Evolutionary conservation across 306 rosid genomes (phyloP), one percentile per base, ranked within the genome.

Genomic region (Cotoneaster glaucophyllus): DNA sequence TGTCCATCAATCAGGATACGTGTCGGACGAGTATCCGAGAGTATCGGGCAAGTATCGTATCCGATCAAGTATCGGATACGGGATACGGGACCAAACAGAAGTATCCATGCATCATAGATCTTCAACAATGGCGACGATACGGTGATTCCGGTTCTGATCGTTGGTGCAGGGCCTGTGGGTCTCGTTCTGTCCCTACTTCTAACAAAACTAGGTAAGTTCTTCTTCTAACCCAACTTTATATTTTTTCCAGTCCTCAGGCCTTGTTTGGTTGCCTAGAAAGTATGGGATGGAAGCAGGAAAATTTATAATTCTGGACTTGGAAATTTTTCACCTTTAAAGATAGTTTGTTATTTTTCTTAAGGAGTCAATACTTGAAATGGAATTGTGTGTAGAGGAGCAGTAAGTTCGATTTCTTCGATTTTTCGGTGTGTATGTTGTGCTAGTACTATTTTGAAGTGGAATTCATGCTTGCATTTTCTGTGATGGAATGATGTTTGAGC

Each of bases 151-250:
- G 96, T 93, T 85, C 83, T 93, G 66, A 90, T 93, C 19, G 83
- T 91, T 45, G 98, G 97, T 26, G 96, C 98, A 34, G 97, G 97
- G 65, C 97, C 98, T 74, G 98, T 91, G 62, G 97, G 98, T 80
- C 97, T 93, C 63, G 91, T 88, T 76, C 96, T 91, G 72, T 86
- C 98, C 44, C 88, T 87, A 74, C 97, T 93, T 79, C 86, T 91
- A 69, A 88, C 91, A 17, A 93, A 87, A 82, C 82, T 93, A 81
- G 98, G 98, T 93, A 82, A n/a, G 24, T 45, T 22, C 54, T 34
- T 78, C 4, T 58, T 45, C 58, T 75, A 56, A 17, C 39, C 53
- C 39, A 53, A 29, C 43, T 58, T 50, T 6, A 5, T 34, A n/a
- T 26, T 14, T 61, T 22, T 57, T 67, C 21, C 25, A 56, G 41